Percentiles rank a stretch among this genome's conserved stretches.
phyloP scores from a whole-genome alignment of 352 stramenopile genomes.

The Globisporangium viniferum region DNA sequence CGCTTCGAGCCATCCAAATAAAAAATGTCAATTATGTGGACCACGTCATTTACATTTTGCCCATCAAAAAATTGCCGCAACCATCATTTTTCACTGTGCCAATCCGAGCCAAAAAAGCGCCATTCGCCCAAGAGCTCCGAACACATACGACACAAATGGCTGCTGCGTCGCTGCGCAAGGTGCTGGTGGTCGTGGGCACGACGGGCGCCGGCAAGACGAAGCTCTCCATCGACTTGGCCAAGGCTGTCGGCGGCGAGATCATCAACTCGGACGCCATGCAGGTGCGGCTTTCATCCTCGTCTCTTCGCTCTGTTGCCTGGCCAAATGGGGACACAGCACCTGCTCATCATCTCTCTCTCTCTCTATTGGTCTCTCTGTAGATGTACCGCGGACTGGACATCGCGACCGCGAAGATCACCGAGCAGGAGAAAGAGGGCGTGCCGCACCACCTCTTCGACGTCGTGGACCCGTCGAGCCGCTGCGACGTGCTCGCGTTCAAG shows the following conservation, averaged over 20 bases:
- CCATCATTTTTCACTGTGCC: neutral
- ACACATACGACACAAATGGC: slow-evolving; percentile 16
- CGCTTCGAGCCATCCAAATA: slow-evolving; percentile 15
- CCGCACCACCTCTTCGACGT: slow-evolving; percentile 89
- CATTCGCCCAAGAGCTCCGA: neutral
- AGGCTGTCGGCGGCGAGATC: slow-evolving; percentile 86
- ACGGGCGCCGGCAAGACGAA: slow-evolving; percentile 92
- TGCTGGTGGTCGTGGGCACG: slow-evolving; percentile 89
- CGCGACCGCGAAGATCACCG: slow-evolving; percentile 85
- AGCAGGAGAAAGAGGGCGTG: slow-evolving; percentile 85
- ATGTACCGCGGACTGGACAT: slow-evolving; percentile 90
- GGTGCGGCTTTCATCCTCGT: slow-evolving; percentile 17
- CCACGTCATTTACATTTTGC: slow-evolving; percentile 16
- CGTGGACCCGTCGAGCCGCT: slow-evolving; percentile 68
- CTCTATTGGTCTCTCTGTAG: slow-evolving; percentile 16
- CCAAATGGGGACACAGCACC: too few relatives aligned
- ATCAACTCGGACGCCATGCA: slow-evolving; percentile 93
- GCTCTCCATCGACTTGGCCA: slow-evolving; percentile 89
- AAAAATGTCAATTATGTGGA: slow-evolving; percentile 18
- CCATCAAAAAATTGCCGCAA: slow-evolving; percentile 20
- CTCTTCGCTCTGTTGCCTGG: too few relatives aligned
- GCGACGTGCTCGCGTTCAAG: slow-evolving; percentile 86
- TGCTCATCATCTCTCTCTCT: neutral
- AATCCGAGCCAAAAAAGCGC: neutral
- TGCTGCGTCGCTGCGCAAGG: slow-evolving; percentile 46